A percentile compares a stretch with the other conserved stretches of the same genome.
Evolutionary conservation across 1,284 basidiomycete genomes (phyloP).

Genomic region (Veloboletus limbatus): DNA sequence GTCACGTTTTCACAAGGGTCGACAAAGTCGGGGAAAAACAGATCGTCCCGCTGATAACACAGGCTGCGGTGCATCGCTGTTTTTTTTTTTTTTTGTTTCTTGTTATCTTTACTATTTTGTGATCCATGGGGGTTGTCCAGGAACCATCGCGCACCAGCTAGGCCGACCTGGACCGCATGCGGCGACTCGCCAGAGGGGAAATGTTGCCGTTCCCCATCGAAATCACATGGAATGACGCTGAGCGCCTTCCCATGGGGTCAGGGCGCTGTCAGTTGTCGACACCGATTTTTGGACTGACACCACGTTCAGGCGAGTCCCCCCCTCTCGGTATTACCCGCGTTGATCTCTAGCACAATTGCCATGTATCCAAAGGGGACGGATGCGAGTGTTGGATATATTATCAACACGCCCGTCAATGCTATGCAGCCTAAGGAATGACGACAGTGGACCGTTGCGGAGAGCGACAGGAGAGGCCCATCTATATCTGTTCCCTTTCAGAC

Average conservation of each 20-base stretch:
- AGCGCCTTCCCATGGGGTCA: not conserved
- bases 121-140: not conserved
- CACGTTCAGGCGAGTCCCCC: not conserved
- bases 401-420: not conserved
- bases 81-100: not conserved
- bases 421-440: not conserved
- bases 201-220: not conserved
- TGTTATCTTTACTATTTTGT: not conserved
- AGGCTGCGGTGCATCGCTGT: not conserved
- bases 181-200: not conserved
- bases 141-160: not conserved
- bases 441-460: no score
- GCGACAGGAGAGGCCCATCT: not conserved
- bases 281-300: not conserved
- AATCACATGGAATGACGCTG: not conserved
- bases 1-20: not conserved
- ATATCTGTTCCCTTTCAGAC: not conserved
- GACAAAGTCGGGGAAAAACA: not conserved
- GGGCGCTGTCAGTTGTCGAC: no score
- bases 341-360: not conserved
- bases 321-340: not conserved
- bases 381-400: not conserved
- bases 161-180: not conserved
- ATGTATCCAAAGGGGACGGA: not conserved
- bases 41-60: no score